Conservation (phyloP, 768 basidiomycete genomes). For the Podaxis rugospora region DNA sequence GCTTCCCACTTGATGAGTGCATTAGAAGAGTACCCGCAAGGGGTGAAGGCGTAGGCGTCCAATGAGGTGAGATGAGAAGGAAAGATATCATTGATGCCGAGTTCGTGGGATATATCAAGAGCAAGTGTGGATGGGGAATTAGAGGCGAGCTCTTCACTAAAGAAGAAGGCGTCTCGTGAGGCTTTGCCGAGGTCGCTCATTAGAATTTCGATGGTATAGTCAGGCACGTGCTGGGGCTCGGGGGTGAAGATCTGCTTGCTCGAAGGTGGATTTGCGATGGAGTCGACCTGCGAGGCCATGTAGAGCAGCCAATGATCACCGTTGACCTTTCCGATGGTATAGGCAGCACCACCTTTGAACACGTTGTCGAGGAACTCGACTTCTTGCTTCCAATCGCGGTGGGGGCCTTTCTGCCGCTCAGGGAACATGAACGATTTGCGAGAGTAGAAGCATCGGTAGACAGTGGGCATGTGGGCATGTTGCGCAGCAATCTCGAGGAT, state of each 20-base stretch:
- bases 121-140: conserved; percentile 48
- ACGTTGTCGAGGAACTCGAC: conserved; percentile 88
- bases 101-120: conserved; percentile 55
- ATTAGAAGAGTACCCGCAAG: conserved; percentile 96
- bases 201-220: conserved; percentile 96
- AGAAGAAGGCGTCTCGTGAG: conserved; percentile 78
- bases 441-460: conserved; percentile 95
- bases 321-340: conserved; percentile 96
- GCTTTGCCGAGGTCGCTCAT: conserved; percentile 85
- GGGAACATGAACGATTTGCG: conserved; percentile 99
- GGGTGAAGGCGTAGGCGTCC: conserved; percentile 91
- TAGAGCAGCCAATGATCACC: conserved; percentile 99
- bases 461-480: conserved; percentile 59
- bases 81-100: conserved; percentile 84
- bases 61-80: conserved; percentile 73
- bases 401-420: conserved; percentile 89
- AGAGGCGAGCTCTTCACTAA: conserved; percentile 27
- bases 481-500: conserved; percentile 89
- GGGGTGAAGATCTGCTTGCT: conserved; percentile 2
- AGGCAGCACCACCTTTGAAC: conserved; percentile 86
- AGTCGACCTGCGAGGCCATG: conserved; percentile 59
- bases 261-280: conserved; percentile 17
- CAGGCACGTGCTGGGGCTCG: conserved; percentile 36
- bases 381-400: conserved; percentile 91
- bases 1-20: conserved; percentile 72